Evolutionary conservation across 1,139 yeast species (phyloP), one percentile per base, ranked within the genome.

Genomic region (Diutina pseudorugosa): DNA sequence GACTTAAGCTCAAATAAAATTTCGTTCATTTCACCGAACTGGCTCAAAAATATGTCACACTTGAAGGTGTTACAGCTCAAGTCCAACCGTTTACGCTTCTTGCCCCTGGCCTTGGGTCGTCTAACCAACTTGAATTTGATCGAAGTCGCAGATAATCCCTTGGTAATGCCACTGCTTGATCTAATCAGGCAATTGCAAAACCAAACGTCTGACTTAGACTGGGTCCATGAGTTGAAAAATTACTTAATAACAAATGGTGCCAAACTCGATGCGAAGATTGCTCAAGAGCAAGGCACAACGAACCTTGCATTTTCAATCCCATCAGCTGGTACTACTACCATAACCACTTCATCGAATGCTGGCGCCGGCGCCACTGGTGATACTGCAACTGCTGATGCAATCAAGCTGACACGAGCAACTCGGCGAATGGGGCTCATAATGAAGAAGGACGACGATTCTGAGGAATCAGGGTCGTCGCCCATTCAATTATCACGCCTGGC

Each of bases 121-220:
- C 64, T 87, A 57, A 65, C 69, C 2, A 73, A 72, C 53, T 71
- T 88, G 52, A 75, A 77, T 55, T 76, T 84, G 52, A 69, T 87
- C n/a, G 93, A 85, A 61, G 71, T 85, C 4, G 81, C 80, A n/a
- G 80, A 77, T 42, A 86, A 87, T 58, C 89, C 90, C 1, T 71
- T 86, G 52, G 62, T 75, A 2, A 60, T 74, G 53, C 85, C 87
- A 0, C 72, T 83, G 4, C 44, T 61, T 19, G 77, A 72, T 16
- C 55, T 63, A 11, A 63, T 75, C 52, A 66, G 59, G 56, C 64
- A 57, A 48, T 73, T 63, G 56, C 78, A 63, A 55, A 66, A 66
- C 52, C 73, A 69, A 54, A 62, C 65, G 41, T 65, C 72, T 14
- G 77, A 77, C 23, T 65, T 68, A 2, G 85, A 80, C 54, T 83